Base-by-base conservation (phyloP, 441 rosid species). In the Macaranga tanarius region DNA sequence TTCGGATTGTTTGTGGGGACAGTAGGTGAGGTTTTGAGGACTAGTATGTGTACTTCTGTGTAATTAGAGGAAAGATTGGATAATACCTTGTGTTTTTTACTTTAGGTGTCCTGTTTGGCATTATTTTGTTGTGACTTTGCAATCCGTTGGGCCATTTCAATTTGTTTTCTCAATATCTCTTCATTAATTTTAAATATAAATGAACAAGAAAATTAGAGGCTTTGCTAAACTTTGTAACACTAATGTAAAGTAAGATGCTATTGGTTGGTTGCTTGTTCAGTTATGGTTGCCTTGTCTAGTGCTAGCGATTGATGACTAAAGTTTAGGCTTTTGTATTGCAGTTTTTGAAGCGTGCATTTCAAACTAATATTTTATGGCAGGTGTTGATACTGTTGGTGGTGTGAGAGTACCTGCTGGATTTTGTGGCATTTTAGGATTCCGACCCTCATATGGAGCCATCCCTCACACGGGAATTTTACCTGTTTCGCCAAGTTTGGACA, bases 331-430 rank as follows among this genome's bases (percentile, higher is more conserved):
- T 16, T 47, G 34, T 11, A 22, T 20, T 47, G 0, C 38, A 8
- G 13, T 50, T 48, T 19, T 65, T 54, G 11, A 55, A 20, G 13
- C n/a, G 48, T 63, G 65, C 16, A 28, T 57, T 62, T 65, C 61
- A 40, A 55, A 12, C 28, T 28, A 57, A 57, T 23, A 76, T 62
- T 76, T 70, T 72, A 51, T 82, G 83, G 70, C 90, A 93, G 99
- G 98, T 81, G 57, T 88, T 57, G 99, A 95, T 75, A 81, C 96
- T 25, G 81, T 90, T 75, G 99, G 99, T 28, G 99, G 96, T 57
- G 91, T 93, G 74, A 90, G 99, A 83, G 84, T 95, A 71, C 97
- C 99, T 62, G 93, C 98, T 50, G 90, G 84, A 60, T 95, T 80
- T 75, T 95, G 98, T 81, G 92, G 97, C 65, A 67, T 91, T 71